These are phyloP conservation scores for Fusarium sp. DNA, from an alignment of 2,329 filamentous ascomycete genomes.

Conservation along the genomic window DNA sequence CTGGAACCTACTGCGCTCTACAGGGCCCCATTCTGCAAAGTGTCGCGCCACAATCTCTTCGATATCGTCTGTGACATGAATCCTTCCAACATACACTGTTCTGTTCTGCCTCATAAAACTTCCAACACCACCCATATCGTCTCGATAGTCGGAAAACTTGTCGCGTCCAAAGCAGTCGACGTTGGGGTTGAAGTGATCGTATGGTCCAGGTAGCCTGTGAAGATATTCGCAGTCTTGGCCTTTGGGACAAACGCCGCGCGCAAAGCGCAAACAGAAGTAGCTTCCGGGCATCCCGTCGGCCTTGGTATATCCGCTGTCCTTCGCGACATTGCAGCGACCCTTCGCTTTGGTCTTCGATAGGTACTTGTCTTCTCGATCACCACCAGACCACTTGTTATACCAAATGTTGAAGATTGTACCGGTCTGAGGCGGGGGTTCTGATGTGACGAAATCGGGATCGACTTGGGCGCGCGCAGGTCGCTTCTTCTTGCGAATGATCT, in stretches of 20 bases:
- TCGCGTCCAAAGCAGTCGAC: conserved; percentile 89
- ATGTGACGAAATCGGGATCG: conserved; percentile 82
- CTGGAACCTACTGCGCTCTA: conserved; percentile 72
- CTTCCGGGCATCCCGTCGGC: conserved; percentile 80
- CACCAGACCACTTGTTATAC: conserved; percentile 99
- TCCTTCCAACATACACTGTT: conserved; percentile 90
- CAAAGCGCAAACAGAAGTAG: conserved; percentile 94
- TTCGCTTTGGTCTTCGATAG: conserved; percentile 82
- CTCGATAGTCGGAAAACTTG: conserved; percentile 90
- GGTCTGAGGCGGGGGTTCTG: conserved; percentile 88
- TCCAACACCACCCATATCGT: conserved; percentile 97
- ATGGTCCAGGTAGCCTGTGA: conserved; percentile 84
- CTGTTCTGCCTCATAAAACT: conserved; percentile 93
- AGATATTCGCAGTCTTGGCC: conserved; percentile 95
- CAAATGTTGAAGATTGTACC: conserved; percentile 95
- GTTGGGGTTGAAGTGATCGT: conserved; percentile 92
- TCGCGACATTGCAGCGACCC: conserved; percentile 85
- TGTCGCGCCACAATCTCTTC: conserved; percentile 95
- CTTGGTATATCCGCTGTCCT: conserved; percentile 80
- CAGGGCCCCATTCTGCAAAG: conserved; percentile 94
- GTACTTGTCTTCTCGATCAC: conserved; percentile 92
- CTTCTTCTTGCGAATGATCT: conserved; percentile 90
- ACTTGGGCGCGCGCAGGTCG: conserved; percentile 90
- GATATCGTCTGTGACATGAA: conserved; percentile 96
- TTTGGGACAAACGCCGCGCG: conserved; percentile 81